These are phyloP conservation scores for Ceratobasidium sp. DNA, from an alignment of 1,284 basidiomycete genomes.

Conservation along the genomic window DNA sequence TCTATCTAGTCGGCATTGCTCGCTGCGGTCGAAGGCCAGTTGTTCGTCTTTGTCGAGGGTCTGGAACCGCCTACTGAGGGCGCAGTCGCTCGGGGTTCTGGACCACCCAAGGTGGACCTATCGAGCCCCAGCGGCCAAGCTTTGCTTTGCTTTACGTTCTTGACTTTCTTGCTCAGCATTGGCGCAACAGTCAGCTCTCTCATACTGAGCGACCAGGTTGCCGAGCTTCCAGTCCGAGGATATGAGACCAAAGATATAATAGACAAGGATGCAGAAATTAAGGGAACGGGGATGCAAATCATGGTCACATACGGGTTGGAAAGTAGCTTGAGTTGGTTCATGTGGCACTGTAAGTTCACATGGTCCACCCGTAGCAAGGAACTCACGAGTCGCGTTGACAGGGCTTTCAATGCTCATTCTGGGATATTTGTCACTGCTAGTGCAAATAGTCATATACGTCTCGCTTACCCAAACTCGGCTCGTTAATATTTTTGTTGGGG, in stretches of 20 bases:
- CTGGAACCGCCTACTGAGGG: no score
- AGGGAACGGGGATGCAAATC: no score
- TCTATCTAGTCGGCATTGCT: not conserved
- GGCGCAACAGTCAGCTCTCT: constrained; percentile 11
- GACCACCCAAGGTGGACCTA: not conserved
- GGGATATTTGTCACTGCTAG: constrained; percentile 4
- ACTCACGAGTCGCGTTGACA: not conserved
- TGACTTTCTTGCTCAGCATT: not conserved
- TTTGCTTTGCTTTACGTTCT: not conserved
- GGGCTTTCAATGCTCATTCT: not conserved
- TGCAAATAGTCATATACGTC: not conserved
- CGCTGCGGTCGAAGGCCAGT: not conserved
- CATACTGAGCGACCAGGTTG: not conserved
- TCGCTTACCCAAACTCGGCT: not conserved
- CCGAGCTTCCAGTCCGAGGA: no score
- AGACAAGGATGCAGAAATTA: no score
- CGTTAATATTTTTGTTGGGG: not conserved
- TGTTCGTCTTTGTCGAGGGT: not conserved
- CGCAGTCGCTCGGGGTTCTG: no score
- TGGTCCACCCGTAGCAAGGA: no score
- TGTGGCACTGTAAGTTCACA: no score
- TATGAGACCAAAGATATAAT: no score
- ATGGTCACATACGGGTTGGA: no score
- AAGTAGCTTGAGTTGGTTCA: no score
- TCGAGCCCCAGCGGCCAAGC: not conserved